These are phyloP conservation scores for Ganoderma lingzhi DNA, from an alignment of 1,284 basidiomycete species.

Conservation along the genomic window DNA sequence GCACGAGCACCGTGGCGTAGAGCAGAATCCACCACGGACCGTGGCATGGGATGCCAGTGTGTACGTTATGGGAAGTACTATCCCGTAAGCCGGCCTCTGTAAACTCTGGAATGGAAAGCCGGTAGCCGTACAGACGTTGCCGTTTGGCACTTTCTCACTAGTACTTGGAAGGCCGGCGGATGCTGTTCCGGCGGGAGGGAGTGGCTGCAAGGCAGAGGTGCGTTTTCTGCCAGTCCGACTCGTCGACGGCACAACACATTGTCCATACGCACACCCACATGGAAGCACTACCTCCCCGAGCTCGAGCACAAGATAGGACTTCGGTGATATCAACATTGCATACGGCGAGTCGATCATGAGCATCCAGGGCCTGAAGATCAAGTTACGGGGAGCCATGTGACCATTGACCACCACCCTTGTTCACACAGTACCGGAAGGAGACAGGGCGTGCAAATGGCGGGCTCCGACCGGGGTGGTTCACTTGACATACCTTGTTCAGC, in stretches of 20 bases:
- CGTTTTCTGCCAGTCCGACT: not conserved
- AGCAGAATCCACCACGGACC: not conserved
- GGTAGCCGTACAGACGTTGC: not conserved
- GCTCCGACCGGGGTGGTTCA: not conserved
- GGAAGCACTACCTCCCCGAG: not conserved
- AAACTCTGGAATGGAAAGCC: not conserved
- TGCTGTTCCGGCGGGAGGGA: not conserved
- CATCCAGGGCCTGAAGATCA: slow-evolving; percentile 2
- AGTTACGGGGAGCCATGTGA: not conserved
- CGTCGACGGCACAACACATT: not conserved
- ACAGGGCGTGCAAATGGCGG: not conserved
- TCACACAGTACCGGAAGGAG: slow-evolving; percentile 3
- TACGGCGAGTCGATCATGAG: not conserved
- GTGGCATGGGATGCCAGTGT: slow-evolving; percentile 7
- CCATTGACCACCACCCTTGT: not conserved
- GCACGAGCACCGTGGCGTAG: not conserved
- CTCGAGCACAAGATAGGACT: not conserved
- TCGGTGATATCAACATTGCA: not conserved
- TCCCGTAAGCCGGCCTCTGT: not conserved
- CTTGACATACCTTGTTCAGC: slow-evolving; percentile 7
- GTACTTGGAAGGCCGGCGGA: not conserved
- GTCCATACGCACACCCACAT: not conserved
- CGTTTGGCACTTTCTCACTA: not conserved
- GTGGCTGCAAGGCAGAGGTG: not conserved
- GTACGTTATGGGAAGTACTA: not conserved